Evolutionary conservation across 352 stramenopile genomes (phyloP), one percentile per base, ranked within the genome.

Genomic region (Phytophthora podocarpi): DNA sequence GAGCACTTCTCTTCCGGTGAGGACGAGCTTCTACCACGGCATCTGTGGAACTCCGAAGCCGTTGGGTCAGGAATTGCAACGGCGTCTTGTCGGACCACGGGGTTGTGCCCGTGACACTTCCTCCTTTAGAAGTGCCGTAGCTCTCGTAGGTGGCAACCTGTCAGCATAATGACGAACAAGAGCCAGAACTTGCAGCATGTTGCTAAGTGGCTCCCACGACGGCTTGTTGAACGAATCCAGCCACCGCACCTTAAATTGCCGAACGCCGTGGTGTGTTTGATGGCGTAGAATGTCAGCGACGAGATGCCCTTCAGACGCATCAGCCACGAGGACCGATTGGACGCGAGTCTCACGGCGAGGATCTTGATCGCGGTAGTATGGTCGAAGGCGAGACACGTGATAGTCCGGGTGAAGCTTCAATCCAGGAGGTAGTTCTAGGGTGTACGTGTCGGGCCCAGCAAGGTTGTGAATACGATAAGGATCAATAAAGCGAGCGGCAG

Each of bases 91-190:
- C n/a, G n/a, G n/a, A n/a, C n/a, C n/a, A n/a, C n/a, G n/a, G n/a
- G n/a, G n/a, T n/a, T n/a, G n/a, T n/a, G n/a, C n/a, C 35, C 16
- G 16, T 41, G n/a, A 24, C 35, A 41, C 35, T 41, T 41, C 50
- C 30, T 50, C 37, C 40, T 21, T 16, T 60, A 60, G 51, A 37
- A 31, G 40, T 0, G 51, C 51, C 7, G 40, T 60, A 51, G 51
- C 40, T 2, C 40, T n/a, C n/a, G 39, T 21, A 37, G 13, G 20
- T 46, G 40, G 51, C 23, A 60, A 9, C 1, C 12, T 45, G 24
- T 60, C 39, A 24, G 51, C 9, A 27, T 51, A 52, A 1, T 13
- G 40, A 30, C 30, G 20, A 51, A 60, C 34, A 2, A 60, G 31
- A 16, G 4, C 39, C 1, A 26, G 1, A 1, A 42, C 51, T 36